A percentile compares a stretch with the other conserved stretches of the same genome.
Evolutionary conservation across 169 alveolate genomes (phyloP).

Genomic region (Plasmodium gaboni): DNA sequence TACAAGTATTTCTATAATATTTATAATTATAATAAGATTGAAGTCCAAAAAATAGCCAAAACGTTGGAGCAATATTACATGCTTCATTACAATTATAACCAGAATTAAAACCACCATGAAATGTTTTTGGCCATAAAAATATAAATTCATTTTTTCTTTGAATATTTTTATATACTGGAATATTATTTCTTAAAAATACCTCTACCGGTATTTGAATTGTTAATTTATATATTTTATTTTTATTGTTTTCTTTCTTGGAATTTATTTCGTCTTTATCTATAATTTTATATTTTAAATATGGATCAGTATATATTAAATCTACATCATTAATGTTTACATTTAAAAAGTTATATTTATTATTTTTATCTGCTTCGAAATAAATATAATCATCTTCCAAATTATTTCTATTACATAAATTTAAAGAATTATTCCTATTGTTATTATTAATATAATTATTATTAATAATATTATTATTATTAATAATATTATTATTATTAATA

Average conservation of each 20-base stretch:
- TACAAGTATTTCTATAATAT: slow-evolving; percentile 83
- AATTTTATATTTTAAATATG: slow-evolving; percentile 29
- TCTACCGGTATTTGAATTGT: slow-evolving; percentile 92
- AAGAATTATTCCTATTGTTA: neutral
- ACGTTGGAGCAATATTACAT: slow-evolving; percentile 93
- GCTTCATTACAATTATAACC: slow-evolving; percentile 97
- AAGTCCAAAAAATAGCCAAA: slow-evolving; percentile 90
- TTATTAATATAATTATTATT: neutral
- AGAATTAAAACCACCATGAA: slow-evolving; percentile 94
- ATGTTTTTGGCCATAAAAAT: slow-evolving; percentile 92
- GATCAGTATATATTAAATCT: slow-evolving; percentile 38
- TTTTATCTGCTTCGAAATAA: too few relatives aligned
- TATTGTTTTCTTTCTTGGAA: slow-evolving; percentile 76
- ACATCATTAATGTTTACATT: slow-evolving; percentile 33
- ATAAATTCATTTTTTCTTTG: slow-evolving; percentile 93
- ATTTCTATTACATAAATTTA: neutral
- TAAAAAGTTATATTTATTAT: neutral
- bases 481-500: neutral
- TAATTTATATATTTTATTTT: slow-evolving; percentile 85
- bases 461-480: neutral
- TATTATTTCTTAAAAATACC: slow-evolving; percentile 86
- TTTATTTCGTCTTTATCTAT: slow-evolving; percentile 64
- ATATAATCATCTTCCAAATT: too few relatives aligned
- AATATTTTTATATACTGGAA: slow-evolving; percentile 88
- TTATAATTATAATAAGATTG: slow-evolving; percentile 82